A percentile compares a stretch with the other conserved stretches of the same genome.
Conservation (phyloP, 75 land plant genomes). For the Selaginella tamariscina region DNA sequence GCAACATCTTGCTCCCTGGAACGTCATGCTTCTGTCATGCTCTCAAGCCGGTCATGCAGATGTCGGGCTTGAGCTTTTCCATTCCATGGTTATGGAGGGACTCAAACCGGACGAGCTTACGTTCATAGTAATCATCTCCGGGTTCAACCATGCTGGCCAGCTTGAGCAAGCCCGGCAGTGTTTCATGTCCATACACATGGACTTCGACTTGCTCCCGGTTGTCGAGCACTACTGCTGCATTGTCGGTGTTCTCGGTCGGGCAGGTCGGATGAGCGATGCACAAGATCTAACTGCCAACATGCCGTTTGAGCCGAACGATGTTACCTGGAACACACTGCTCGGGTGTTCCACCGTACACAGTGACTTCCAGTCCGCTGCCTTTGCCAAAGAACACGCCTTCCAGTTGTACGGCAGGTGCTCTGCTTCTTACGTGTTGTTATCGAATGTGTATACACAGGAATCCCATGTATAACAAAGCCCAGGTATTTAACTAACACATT, state of each 20-base stretch:
- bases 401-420: too few species aligned
- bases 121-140: neutral
- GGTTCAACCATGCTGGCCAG: neutral
- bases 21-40: neutral
- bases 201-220: neutral
- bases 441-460: too few species aligned
- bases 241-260: neutral
- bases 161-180: neutral
- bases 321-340: neutral
- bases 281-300: neutral
- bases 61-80: neutral
- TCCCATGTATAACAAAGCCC: too few species aligned
- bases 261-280: neutral
- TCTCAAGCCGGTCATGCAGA: neutral
- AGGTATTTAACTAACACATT: too few species aligned
- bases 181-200: neutral
- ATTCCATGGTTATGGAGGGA: neutral
- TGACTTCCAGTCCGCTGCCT: neutral
- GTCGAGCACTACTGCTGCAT: neutral
- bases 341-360: neutral
- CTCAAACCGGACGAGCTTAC: neutral
- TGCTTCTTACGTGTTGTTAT: too few species aligned
- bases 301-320: neutral
- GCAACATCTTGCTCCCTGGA: neutral
- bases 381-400: too few species aligned